Conservation (phyloP, 2,329 filamentous ascomycete genomes). For the Didymellaceae sp. region DNA sequence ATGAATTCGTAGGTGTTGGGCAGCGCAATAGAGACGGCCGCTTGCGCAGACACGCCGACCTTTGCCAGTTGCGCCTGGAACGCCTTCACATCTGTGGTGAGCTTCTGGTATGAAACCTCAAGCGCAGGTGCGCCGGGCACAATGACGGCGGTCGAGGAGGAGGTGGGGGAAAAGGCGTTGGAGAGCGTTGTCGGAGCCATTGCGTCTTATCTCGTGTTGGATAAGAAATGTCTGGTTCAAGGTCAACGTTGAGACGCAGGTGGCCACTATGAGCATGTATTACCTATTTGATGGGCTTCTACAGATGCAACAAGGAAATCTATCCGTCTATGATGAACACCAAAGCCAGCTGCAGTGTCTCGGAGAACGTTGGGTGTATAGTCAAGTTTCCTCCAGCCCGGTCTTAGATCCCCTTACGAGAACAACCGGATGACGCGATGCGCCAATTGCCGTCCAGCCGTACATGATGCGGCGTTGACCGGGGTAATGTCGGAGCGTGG, state of each 20-base stretch:
- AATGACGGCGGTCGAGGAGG: constrained; percentile 69
- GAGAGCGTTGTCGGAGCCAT: constrained; percentile 66
- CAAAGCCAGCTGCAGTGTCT: constrained; percentile 8
- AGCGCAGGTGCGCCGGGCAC: constrained; percentile 72
- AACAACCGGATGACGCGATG: constrained; percentile 20
- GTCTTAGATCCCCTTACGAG: constrained; percentile 7
- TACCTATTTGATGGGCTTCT: constrained; percentile 4
- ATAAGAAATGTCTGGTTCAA: constrained; percentile 8
- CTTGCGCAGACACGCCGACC: constrained; percentile 71
- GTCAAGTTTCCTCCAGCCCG: constrained; percentile 4
- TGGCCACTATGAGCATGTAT: constrained; percentile 1
- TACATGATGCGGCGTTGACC: constrained; percentile 6
- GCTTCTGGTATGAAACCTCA: constrained; percentile 72
- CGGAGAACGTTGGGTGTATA: background rate
- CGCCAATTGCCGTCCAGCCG: constrained; percentile 14
- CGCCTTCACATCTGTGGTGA: constrained; percentile 68
- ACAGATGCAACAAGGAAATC: constrained; percentile 8
- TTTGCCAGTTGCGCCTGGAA: constrained; percentile 81
- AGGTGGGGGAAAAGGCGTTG: constrained; percentile 61
- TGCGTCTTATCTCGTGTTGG: constrained; percentile 10
- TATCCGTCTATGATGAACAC: constrained; percentile 5
- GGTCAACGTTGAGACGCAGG: background rate
- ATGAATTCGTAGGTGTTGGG: constrained; percentile 89
- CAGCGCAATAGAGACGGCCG: constrained; percentile 81
- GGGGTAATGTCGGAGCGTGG: constrained; percentile 14